Conservation (phyloP, 108 stramenopile genomes). For the Nannochloropsis gaditana region DNA sequence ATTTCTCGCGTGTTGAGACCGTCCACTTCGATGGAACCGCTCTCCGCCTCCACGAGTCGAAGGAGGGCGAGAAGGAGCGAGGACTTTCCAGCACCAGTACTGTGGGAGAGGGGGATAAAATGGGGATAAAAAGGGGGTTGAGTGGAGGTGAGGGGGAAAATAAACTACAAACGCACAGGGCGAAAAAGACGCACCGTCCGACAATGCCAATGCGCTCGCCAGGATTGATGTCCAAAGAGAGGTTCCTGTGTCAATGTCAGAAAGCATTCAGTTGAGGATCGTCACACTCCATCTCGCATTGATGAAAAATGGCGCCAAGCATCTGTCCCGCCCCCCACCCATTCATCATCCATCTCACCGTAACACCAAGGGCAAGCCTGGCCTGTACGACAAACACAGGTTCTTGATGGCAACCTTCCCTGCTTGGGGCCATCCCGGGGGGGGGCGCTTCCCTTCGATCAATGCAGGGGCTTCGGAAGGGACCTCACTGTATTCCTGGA, state of each 20-base stretch:
- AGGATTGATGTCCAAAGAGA: conserved; percentile 3
- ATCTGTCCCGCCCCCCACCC: not conserved
- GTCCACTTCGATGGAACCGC: conserved; percentile 66
- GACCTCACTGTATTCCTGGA: conserved; percentile 28
- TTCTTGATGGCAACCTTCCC: conserved; percentile 30
- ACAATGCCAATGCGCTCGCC: conserved; percentile 40
- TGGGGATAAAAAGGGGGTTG: not conserved
- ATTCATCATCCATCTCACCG: not conserved
- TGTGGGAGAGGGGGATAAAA: not conserved
- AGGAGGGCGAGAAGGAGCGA: conserved; percentile 64
- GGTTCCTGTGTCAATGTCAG: not conserved
- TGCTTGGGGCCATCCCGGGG: conserved; percentile 21
- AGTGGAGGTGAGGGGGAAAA: not conserved
- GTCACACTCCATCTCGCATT: not conserved
- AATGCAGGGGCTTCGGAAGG: not conserved
- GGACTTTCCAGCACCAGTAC: conserved; percentile 52
- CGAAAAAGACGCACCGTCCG: not conserved
- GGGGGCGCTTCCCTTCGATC: not conserved
- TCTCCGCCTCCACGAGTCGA: conserved; percentile 73
- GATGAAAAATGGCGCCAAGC: too few species aligned
- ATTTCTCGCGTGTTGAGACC: conserved; percentile 68
- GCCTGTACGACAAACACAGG: conserved; percentile 27
- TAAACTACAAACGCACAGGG: not conserved
- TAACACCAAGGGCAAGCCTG: conserved; percentile 15
- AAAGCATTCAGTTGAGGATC: not conserved